Evolutionary conservation across 73 alveolate species (phyloP), one percentile per base, ranked within the genome.

Genomic region (Paramecium bursaria): DNA sequence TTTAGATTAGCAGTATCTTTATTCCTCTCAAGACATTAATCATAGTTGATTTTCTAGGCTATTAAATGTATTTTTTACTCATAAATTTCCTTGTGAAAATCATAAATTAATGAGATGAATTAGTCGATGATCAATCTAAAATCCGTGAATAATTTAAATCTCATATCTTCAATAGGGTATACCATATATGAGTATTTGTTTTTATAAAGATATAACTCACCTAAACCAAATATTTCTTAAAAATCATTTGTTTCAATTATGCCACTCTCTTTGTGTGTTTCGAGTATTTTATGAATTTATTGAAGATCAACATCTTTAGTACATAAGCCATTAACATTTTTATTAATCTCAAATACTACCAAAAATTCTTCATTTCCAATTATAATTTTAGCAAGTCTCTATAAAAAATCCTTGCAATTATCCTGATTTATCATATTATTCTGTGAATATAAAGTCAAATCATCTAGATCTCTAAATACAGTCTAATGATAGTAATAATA

Each of bases 291-390:
- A 42, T 35, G 44, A 7, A 47, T 57, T 13, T 35, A 14, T 25
- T 67, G 46, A 4, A 42, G 14, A 19, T 67, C 82, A 4, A 42
- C 22, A 19, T 67, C 82, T 13, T 19, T 25, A 15, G 82, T 67
- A 21, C 60, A 67, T 44, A 67, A 21, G 6, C 82, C 55, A 67
- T 42, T 67, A 22, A 67, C 82, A 25, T 67, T 67, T 29, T 67
- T 31, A 14, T 67, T 67, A 33, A 42, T 67, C 55, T 67, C 82
- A 42, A 11, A 67, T 1, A 67, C 27, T 25, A 42, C 82, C 14
- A 57, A 39, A 42, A 67, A 67, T 39, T 44, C 25, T 19, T 42
- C 39, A 19, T 57, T 42, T 26, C 82, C 82, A 15, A 67, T 39
- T 7, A 67, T 17, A 21, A 67, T 15, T 25, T 31, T 35, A 9